Conservation (phyloP, 2,329 filamentous ascomycete genomes). For the Cladosporium cucumerinum region DNA sequence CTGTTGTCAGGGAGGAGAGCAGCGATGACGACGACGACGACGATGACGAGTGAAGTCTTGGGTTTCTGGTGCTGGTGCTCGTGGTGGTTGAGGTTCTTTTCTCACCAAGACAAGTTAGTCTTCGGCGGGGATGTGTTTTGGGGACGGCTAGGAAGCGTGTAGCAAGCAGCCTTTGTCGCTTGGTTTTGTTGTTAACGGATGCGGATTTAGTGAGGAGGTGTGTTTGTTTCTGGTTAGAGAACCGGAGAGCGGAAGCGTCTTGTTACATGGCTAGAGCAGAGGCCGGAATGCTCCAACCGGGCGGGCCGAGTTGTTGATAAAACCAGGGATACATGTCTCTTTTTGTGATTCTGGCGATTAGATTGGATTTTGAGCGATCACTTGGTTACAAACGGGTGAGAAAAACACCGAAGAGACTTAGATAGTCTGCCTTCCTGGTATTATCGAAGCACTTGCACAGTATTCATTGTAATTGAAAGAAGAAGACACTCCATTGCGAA, state of each 20-base stretch:
- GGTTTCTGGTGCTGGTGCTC: too few species aligned
- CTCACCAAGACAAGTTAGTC: neutral
- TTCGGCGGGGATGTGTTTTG: too few species aligned
- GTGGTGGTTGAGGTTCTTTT: too few species aligned
- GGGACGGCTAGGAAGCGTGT: too few species aligned
- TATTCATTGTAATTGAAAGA: neutral
- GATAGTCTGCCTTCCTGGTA: neutral
- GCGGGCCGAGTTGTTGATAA: neutral
- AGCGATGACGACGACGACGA: too few species aligned
- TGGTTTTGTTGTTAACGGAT: neutral
- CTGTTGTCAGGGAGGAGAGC: neutral
- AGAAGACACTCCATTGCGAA: neutral
- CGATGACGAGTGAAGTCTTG: too few species aligned
- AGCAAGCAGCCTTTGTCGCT: neutral
- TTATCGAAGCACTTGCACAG: neutral
- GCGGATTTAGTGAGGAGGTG: neutral
- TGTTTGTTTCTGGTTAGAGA: neutral
- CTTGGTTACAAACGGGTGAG: neutral
- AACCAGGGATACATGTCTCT: neutral
- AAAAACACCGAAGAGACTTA: neutral
- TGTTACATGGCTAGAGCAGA: neutral
- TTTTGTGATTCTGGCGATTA: neutral
- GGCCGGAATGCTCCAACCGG: neutral
- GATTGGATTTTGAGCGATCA: neutral
- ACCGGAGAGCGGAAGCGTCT: neutral